Base-by-base conservation (phyloP, 306 rosid species). In the Vigna reflexopilosa region DNA sequence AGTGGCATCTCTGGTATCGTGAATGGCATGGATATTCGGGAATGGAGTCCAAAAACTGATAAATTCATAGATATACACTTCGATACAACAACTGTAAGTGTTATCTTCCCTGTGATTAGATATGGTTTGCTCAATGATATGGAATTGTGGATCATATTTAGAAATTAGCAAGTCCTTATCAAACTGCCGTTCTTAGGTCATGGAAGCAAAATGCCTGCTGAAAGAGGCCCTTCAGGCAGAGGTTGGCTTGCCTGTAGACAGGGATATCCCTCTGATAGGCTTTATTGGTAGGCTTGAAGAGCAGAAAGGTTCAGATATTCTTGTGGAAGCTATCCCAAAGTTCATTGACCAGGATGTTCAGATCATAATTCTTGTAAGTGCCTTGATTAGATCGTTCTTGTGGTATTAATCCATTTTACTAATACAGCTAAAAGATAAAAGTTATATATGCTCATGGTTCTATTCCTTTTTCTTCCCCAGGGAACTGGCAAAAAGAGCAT, bases 271-370 rank as follows among this genome's bases (percentile, higher is more conserved):
- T n/a, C 42, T 95, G 79, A 85, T 93, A 32, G 95, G 97, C 52
- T 95, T 95, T 82, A 89, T 95, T 22, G 99, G 99, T 47, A 91
- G 99, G 76, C 94, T 95, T 14, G 98, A 95, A 82, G 99, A 95
- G 90, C 99, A 95, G 82, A 95, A 95, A 86, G 99, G 99, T 81
- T 90, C 99, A 1, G 99, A 95, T 87, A 93, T 95, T 81, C 91
- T 95, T 3, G 88, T 70, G 50, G 98, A 84, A 70, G 98, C 98
- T 8, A 90, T 95, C 81, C 84, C 91, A 0, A 42, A 83, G 70
- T 85, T 95, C 82, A 72, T 89, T 50, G 61, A 69, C 22, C 87
- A 86, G 80, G 73, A 93, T 80, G 88, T 93, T 73, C 99, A 95
- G 84, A 86, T 95, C 30, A 63, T 95, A 58, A 75, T 88, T 81